phyloP scores from a whole-genome alignment of 371 early-diverging fungal genomes.

The Coemansia sp. region DNA sequence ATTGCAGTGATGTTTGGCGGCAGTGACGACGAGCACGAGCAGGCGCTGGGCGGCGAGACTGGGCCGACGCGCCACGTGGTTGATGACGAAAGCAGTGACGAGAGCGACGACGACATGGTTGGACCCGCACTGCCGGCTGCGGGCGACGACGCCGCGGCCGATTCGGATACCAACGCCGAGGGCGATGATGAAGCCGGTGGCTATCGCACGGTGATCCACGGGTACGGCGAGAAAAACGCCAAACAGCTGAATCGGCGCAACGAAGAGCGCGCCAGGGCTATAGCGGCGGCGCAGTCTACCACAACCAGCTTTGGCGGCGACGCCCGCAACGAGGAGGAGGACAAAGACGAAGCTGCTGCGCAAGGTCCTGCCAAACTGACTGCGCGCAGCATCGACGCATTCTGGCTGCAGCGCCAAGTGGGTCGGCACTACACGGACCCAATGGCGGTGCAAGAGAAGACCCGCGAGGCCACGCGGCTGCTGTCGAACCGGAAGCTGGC shows the following conservation, averaged over 20 bases:
- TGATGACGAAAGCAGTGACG: slow-evolving; percentile 18
- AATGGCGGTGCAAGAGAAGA: slow-evolving; percentile 83
- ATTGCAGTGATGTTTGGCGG: slow-evolving; percentile 72
- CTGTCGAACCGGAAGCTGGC: slow-evolving; percentile 64
- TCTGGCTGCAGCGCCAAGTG: slow-evolving; percentile 94
- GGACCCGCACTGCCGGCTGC: neutral
- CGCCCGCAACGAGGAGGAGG: slow-evolving; percentile 1
- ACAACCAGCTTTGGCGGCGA: slow-evolving; percentile 25
- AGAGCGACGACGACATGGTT: slow-evolving; percentile 16
- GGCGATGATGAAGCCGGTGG: slow-evolving; percentile 56
- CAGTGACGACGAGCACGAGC: slow-evolving; percentile 68
- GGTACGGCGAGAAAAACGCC: slow-evolving; percentile 31
- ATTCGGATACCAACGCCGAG: slow-evolving; percentile 60
- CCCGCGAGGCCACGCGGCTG: slow-evolving; percentile 71
- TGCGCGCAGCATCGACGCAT: slow-evolving; percentile 91
- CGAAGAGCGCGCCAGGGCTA: slow-evolving; percentile 31
- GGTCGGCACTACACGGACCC: slow-evolving; percentile 81
- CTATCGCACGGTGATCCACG: slow-evolving; percentile 43
- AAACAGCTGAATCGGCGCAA: slow-evolving; percentile 30
- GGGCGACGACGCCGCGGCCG: slow-evolving; percentile 32
- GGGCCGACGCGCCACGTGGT: slow-evolving; percentile 39
- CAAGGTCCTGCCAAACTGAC: slow-evolving; percentile 32
- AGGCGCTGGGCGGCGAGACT: slow-evolving; percentile 52
- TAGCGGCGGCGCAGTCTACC: slow-evolving; percentile 15
- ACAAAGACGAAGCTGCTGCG: neutral